Base-by-base conservation (phyloP, 2,329 filamentous ascomycete species). In the Diaporthe sp. region DNA sequence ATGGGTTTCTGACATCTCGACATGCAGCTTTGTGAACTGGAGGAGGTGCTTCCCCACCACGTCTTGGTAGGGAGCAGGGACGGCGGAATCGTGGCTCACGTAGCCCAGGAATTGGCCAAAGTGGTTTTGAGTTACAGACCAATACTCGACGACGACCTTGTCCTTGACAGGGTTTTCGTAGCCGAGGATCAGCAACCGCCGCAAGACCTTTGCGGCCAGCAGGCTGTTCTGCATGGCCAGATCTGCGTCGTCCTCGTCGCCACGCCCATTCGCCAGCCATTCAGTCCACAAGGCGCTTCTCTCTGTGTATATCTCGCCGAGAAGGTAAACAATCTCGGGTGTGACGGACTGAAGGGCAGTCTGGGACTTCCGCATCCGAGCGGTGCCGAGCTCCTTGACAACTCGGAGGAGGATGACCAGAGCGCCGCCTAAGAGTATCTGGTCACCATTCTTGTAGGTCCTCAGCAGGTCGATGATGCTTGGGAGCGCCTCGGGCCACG, bases 1-100 rank as follows among this genome's bases (percentile, higher is more conserved):
- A 81, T 98, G 95, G 7, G 88, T 85, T 66, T 91, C 91, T 1
- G 94, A 92, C 92, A 98, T 96, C 72, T 95, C 92, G 51, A 97
- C 88, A 81, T 98, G 97, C 4, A 99, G 86, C 83, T 98, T 99
- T 4, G 96, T 92, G 66, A 98, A 92, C 80, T 98, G 96, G 55
- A 98, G 85, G 2, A 98, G 86, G 80, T 98, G 96, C 81, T 95
- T 97, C 77, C 94, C 94, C n/a, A 97, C 85, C 32, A 93, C 81
- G 47, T 88, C 89, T 74, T 90, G 89, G 32, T 91, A 88, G 5
- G 85, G 83, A 5, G 86, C 82, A 2, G 92, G 83, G 3, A 90
- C 82, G 8, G 85, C 84, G n/a, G 87, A 88, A 66, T 91, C 88
- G 55, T 88, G 86, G 77, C 88, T 87, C 69, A 93, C 86, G 74